These are phyloP conservation scores for Claviceps pazoutovae DNA, from an alignment of 2,329 filamentous ascomycete genomes.

Conservation along the genomic window DNA sequence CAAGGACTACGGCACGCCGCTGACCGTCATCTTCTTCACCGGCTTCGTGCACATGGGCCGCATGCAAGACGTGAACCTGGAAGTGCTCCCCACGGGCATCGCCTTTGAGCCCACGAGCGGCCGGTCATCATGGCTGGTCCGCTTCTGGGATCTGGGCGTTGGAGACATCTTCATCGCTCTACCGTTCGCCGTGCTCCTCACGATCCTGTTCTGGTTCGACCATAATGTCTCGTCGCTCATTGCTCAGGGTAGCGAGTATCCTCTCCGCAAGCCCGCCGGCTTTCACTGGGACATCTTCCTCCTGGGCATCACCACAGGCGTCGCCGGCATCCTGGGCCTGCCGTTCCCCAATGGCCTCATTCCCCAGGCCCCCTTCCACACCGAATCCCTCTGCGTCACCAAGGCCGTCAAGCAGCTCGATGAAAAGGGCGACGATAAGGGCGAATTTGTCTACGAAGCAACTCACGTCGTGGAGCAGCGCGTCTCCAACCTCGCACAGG, in stretches of 20 bases:
- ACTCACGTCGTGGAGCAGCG: conserved; percentile 65
- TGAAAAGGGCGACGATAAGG: conserved; percentile 40
- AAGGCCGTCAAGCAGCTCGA: conserved; percentile 36
- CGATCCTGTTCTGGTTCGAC: conserved; percentile 79
- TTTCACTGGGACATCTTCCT: conserved; percentile 82
- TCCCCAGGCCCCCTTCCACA: conserved; percentile 73
- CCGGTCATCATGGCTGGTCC: conserved; percentile 62
- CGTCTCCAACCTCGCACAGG: conserved; percentile 64
- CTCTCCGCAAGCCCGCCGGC: conserved; percentile 64
- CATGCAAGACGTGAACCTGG: conserved; percentile 57
- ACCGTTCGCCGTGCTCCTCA: conserved; percentile 74
- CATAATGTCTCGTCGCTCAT: conserved; percentile 79
- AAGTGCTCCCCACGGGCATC: conserved; percentile 59
- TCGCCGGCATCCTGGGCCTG: conserved; percentile 62
- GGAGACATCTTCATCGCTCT: conserved; percentile 68
- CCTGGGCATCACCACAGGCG: conserved; percentile 61
- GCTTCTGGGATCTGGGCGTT: conserved; percentile 65
- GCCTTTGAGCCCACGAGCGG: conserved; percentile 67
- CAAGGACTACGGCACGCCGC: conserved; percentile 77
- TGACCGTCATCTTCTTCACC: conserved; percentile 77
- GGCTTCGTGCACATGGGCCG: conserved; percentile 78
- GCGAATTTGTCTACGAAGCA: conserved; percentile 35
- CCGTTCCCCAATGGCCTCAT: conserved; percentile 76
- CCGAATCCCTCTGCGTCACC: conserved; percentile 62
- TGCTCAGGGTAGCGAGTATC: conserved; percentile 71